A percentile compares a stretch with the other conserved stretches of the same genome.
Conservation (phyloP, 2,329 filamentous ascomycete genomes). For the Lanzia echinophila region DNA sequence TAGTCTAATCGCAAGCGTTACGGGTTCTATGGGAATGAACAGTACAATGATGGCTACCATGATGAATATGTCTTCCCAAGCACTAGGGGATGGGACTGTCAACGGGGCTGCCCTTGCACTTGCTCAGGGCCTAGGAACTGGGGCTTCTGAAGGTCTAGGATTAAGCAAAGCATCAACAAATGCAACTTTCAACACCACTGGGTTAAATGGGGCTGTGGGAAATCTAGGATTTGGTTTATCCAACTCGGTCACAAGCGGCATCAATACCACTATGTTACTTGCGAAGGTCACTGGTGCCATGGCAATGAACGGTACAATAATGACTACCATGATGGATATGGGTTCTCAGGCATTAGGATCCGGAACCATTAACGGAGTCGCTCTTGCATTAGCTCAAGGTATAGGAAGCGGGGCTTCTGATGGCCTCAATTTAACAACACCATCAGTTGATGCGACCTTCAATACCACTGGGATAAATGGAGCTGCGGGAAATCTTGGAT, state of each 20-base stretch:
- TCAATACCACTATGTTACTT: background rate
- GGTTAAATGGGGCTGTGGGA: slow-evolving; percentile 11
- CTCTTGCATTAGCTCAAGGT: slow-evolving; percentile 7
- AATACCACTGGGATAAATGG: slow-evolving; percentile 11
- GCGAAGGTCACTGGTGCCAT: too few species aligned
- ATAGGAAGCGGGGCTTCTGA: slow-evolving; percentile 12
- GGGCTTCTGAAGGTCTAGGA: slow-evolving; percentile 9
- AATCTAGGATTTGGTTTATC: slow-evolving; percentile 12
- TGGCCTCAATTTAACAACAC: slow-evolving; percentile 8
- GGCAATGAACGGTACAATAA: background rate
- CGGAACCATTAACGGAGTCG: background rate
- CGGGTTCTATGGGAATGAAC: background rate
- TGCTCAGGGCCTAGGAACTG: slow-evolving; percentile 11
- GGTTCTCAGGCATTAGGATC: background rate
- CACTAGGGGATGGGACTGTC: background rate
- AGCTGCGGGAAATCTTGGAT: slow-evolving; percentile 12
- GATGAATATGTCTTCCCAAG: background rate
- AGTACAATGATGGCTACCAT: background rate
- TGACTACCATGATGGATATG: background rate
- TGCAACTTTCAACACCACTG: slow-evolving; percentile 4
- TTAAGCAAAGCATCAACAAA: slow-evolving; percentile 4
- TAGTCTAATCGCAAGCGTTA: background rate
- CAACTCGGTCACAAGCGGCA: background rate
- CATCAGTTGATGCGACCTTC: background rate
- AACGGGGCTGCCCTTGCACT: slow-evolving; percentile 3